Base-by-base conservation (phyloP, 2,329 filamentous ascomycete genomes). In the Alternaria sp. region DNA sequence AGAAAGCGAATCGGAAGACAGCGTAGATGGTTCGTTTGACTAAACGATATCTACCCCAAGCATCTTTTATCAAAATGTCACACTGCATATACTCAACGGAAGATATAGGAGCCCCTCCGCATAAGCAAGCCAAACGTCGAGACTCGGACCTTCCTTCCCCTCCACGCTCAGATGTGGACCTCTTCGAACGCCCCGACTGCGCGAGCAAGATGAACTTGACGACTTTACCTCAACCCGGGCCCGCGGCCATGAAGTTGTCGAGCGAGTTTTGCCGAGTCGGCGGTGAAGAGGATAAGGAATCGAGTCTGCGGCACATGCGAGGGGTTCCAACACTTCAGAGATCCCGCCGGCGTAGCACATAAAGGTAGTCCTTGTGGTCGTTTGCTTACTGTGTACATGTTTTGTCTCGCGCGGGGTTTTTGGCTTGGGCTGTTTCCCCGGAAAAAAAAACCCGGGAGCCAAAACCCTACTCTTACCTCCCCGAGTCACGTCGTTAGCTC, bases 11-110 rank as follows among this genome's bases (percentile, higher is more conserved):
- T 54, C 42, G 36, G 62, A 49, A 37, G 60, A 60, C 28, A 53
- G 28, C 36, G 46, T 41, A 39, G 56, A 60, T 53, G 54, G 60
- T 63, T 51, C 49, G 60, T 63, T 44, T 56, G 37, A 51, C 44
- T 56, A 11, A 44, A 44, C 21, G 29, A 14, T 21, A 24, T 55
- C 36, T 33, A 17, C 33, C 29, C 24, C 8, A 46, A 29, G 28
- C 51, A 54, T 40, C 11, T 46, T 17, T 39, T 45, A 46, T 39
- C 24, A 39, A 17, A 9, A n/a, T 11, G 10, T 33, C 24, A 8
- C 39, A 24, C 24, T 17, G 6, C 9, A n/a, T 17, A 39, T 54
- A 11, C 26, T 46, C 13, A 54, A 10, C 17, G n/a, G 36, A 21
- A 24, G 23, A 5, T 17, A 4, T 21, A 55, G 36, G 31, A 31